Conservation (phyloP, 2,329 filamentous ascomycete species). For the Epicoccum nigrum region DNA sequence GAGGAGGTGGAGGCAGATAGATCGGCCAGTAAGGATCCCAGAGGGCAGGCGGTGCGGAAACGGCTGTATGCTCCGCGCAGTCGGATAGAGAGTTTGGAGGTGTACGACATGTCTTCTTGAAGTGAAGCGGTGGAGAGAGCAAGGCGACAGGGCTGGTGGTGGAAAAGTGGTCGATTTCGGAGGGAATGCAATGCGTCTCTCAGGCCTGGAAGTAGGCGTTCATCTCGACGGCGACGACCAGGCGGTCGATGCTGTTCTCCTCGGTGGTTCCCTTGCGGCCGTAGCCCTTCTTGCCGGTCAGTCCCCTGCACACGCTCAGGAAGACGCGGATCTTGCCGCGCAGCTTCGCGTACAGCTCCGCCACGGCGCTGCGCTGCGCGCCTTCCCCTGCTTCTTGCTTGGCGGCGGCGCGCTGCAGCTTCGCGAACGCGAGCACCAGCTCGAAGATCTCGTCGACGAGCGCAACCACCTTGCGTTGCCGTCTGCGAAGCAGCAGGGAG, state of each 20-base stretch:
- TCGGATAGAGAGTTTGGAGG: too few relatives aligned
- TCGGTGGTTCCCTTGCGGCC: slow-evolving; percentile 45
- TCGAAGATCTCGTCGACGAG: slow-evolving; percentile 79
- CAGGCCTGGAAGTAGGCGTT: slow-evolving; percentile 72
- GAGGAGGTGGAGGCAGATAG: too few relatives aligned
- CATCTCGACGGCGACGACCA: slow-evolving; percentile 74
- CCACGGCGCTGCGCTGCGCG: slow-evolving; percentile 32
- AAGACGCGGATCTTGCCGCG: slow-evolving; percentile 76
- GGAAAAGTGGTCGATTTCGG: too few relatives aligned
- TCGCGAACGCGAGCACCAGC: slow-evolving; percentile 70
- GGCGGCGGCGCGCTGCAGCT: slow-evolving; percentile 19
- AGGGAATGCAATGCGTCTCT: too few relatives aligned
- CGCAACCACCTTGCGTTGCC: slow-evolving; percentile 74
- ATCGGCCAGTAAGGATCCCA: too few relatives aligned
- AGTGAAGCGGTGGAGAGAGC: too few relatives aligned
- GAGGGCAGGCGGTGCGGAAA: too few relatives aligned
- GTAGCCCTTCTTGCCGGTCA: slow-evolving; percentile 66
- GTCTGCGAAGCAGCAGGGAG: slow-evolving; percentile 73
- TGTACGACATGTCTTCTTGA: too few relatives aligned
- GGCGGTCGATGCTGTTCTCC: slow-evolving; percentile 68
- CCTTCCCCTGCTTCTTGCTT: too few relatives aligned
- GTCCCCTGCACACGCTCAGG: slow-evolving; percentile 71
- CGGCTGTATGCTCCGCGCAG: too few relatives aligned
- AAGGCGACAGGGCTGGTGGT: too few relatives aligned
- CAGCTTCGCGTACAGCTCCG: slow-evolving; percentile 67